Conservation (phyloP, 2,329 filamentous ascomycete genomes). For the Didymella pinodella region DNA sequence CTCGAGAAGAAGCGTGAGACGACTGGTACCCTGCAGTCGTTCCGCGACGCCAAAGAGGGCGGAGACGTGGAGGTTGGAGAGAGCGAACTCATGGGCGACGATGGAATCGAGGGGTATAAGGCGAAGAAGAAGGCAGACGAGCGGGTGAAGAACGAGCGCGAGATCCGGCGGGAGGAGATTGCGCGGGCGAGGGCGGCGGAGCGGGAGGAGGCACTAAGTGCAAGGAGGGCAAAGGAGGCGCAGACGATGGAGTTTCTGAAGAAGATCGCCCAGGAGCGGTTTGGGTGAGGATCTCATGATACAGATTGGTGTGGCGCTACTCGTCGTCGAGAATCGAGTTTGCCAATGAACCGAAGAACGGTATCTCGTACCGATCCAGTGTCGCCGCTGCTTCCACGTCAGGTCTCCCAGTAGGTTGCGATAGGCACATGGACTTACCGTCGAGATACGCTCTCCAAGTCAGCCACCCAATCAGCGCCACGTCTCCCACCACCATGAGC, state of each 20-base stretch:
- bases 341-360: constrained; percentile 83
- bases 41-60: constrained; percentile 71
- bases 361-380: constrained; percentile 78
- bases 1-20: constrained; percentile 83
- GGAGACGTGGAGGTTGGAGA: constrained; percentile 73
- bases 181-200: constrained; percentile 77
- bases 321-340: constrained; percentile 93
- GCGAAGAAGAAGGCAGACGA: constrained; percentile 70
- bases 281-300: constrained; percentile 33
- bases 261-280: constrained; percentile 79
- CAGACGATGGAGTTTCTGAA: constrained; percentile 83
- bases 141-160: constrained; percentile 80
- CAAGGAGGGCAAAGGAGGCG: constrained; percentile 79
- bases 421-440: constrained; percentile 62
- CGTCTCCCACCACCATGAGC: constrained; percentile 78
- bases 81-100: constrained; percentile 78
- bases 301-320: constrained; percentile 43
- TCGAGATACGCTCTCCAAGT: constrained; percentile 83
- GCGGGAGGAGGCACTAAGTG: constrained; percentile 76
- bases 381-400: constrained; percentile 61
- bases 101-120: constrained; percentile 71
- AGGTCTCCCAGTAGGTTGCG: background rate
- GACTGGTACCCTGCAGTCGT: constrained; percentile 76
- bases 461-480: constrained; percentile 78
- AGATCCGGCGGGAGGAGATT: constrained; percentile 82